These are phyloP conservation scores for Fusarium sacchari DNA, from an alignment of 2,329 filamentous ascomycete genomes.

Conservation along the genomic window DNA sequence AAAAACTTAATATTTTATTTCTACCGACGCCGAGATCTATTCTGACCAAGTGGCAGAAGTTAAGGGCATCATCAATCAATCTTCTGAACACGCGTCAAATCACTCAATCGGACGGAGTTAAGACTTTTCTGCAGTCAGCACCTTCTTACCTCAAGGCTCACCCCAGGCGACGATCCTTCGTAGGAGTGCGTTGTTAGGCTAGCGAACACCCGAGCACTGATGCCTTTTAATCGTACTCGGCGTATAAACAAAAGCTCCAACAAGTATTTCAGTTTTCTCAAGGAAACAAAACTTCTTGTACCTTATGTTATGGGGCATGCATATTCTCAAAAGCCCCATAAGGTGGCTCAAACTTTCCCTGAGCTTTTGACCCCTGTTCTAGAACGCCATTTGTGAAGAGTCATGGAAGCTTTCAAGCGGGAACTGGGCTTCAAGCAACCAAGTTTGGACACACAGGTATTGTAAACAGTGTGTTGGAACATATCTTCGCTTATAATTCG, in stretches of 20 bases:
- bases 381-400: background rate
- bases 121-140: background rate
- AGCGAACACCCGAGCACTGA: background rate
- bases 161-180: background rate
- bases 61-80: no score
- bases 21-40: no score
- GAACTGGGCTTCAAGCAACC: background rate
- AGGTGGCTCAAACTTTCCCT: background rate
- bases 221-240: background rate
- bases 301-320: background rate
- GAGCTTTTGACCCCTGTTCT: background rate
- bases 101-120: background rate
- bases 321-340: background rate
- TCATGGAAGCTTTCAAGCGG: background rate
- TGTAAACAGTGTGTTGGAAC: background rate
- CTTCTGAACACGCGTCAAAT: background rate
- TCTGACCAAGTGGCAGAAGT: no score
- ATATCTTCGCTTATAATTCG: background rate
- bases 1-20: no score
- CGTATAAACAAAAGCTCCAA: background rate
- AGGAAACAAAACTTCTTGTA: background rate
- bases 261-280: background rate
- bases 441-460: background rate
- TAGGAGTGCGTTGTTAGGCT: background rate
- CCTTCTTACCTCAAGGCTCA: background rate